Conservation (phyloP, 2,329 filamentous ascomycete genomes). For the Bipolaris zeicola region DNA sequence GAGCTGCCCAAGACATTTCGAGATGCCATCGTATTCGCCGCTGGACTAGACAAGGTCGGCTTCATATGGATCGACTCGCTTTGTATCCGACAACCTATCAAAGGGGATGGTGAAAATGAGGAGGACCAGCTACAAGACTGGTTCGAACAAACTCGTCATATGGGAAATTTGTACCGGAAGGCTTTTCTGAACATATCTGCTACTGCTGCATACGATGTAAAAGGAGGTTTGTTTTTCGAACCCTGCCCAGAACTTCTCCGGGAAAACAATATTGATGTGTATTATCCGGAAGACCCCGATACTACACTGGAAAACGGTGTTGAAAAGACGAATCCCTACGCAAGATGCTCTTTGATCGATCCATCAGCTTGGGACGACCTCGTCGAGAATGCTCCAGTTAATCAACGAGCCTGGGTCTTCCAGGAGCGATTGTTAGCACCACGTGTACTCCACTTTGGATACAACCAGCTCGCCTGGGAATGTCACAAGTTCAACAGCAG, state of each 20-base stretch:
- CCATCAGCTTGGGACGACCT: conserved; percentile 17
- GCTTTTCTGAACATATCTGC: conserved; percentile 34
- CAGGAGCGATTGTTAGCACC: conserved; percentile 32
- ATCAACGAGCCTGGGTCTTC: conserved; percentile 30
- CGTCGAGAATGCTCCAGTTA: conserved; percentile 23
- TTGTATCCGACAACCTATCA: conserved; percentile 9
- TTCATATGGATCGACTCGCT: conserved; percentile 26
- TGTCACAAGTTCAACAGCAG: conserved; percentile 16
- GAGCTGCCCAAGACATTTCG: too few relatives aligned
- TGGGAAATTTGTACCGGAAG: conserved; percentile 22
- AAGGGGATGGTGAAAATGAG: neutral
- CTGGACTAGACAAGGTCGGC: too few relatives aligned
- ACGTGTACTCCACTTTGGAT: conserved; percentile 29
- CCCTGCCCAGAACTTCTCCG: conserved; percentile 1
- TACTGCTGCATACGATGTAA: conserved; percentile 20
- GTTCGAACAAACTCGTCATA: conserved; percentile 19
- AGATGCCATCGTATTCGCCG: too few relatives aligned
- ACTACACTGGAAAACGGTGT: neutral
- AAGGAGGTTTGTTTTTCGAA: conserved; percentile 22
- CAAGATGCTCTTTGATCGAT: conserved; percentile 15
- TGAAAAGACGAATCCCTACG: neutral
- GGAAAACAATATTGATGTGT: conserved; percentile 22
- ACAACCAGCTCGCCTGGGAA: conserved; percentile 29
- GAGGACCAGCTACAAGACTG: conserved; percentile 18
- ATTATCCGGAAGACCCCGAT: neutral